Evolutionary conservation across 805 yeast genomes (phyloP).

Genomic region (Teunomyces barrocoloradensis): DNA sequence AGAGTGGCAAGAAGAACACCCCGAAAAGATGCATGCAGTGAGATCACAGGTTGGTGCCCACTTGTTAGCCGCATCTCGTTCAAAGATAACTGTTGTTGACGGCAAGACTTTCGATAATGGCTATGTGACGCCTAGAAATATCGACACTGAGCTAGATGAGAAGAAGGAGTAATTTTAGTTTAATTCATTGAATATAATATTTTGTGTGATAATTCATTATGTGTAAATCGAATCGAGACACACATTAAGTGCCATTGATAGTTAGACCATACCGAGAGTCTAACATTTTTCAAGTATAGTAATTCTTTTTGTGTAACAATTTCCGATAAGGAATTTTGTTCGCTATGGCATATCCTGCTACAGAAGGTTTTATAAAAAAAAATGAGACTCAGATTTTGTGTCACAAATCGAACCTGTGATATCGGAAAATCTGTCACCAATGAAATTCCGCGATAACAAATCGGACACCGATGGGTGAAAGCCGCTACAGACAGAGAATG

Average conservation of each 20-base stretch:
- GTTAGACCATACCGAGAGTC: neutral
- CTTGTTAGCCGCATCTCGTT: slow-evolving; percentile 17
- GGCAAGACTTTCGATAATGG: slow-evolving; percentile 23
- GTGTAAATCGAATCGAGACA: neutral
- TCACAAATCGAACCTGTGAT: neutral
- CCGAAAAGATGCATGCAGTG: slow-evolving; percentile 75
- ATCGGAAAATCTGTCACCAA: slow-evolving; percentile 3
- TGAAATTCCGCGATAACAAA: slow-evolving; percentile 1
- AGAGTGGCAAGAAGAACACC: slow-evolving; percentile 73
- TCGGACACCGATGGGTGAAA: neutral
- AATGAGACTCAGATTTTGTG: neutral
- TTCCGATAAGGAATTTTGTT: neutral
- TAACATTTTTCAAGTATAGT: neutral
- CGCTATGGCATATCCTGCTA: neutral
- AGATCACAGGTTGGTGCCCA: slow-evolving; percentile 54
- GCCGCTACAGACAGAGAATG: neutral
- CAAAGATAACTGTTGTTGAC: slow-evolving; percentile 19
- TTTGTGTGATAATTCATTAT: neutral
- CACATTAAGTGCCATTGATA: too few relatives aligned
- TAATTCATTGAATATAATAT: neutral
- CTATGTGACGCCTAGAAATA: slow-evolving; percentile 14
- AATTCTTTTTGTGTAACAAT: neutral
- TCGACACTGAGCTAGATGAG: slow-evolving; percentile 18
- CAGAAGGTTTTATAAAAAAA: neutral
- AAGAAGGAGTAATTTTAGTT: slow-evolving; percentile 13